Conservation (phyloP, 2,329 filamentous ascomycete species). For the Seiridium unicorne region DNA sequence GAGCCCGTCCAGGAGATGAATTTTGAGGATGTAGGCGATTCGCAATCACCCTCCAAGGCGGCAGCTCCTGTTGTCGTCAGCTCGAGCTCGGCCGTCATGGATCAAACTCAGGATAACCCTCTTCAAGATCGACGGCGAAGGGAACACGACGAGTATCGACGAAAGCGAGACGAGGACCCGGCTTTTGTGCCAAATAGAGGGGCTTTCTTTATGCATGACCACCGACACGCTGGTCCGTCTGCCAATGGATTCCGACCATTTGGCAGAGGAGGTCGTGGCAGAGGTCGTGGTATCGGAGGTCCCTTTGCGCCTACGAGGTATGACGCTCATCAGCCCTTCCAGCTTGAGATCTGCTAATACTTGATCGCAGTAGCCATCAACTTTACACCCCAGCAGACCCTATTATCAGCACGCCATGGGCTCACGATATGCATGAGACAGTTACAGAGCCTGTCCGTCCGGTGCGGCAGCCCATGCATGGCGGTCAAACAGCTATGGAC, state of each 20-base stretch:
- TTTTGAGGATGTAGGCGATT: conserved; percentile 40
- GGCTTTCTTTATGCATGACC: conserved; percentile 96
- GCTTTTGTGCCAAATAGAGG: conserved; percentile 93
- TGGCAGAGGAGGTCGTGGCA: conserved; percentile 63
- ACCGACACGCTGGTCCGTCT: conserved; percentile 73
- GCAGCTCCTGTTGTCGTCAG: conserved; percentile 53
- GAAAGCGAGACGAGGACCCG: conserved; percentile 83
- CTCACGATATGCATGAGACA: conserved; percentile 89
- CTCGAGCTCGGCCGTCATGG: conserved; percentile 43
- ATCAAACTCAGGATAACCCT: conserved; percentile 47
- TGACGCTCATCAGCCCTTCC: conserved; percentile 30
- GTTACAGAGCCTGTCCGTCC: conserved; percentile 47
- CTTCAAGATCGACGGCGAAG: conserved; percentile 70
- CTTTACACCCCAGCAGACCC: conserved; percentile 53
- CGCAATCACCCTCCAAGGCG: conserved; percentile 36
- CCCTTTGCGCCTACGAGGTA: conserved; percentile 64
- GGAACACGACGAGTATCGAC: conserved; percentile 89
- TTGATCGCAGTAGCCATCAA: conserved; percentile 24
- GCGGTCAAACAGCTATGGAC: conserved; percentile 24
- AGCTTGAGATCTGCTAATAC: not conserved
- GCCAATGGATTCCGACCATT: conserved; percentile 76
- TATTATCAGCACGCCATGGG: conserved; percentile 75
- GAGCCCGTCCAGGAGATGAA: conserved; percentile 42
- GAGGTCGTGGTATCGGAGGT: conserved; percentile 57
- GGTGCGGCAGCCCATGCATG: conserved; percentile 35